Base-by-base conservation (phyloP, 176 grass and related monocot genomes). In the Coix lacrymajobi region DNA sequence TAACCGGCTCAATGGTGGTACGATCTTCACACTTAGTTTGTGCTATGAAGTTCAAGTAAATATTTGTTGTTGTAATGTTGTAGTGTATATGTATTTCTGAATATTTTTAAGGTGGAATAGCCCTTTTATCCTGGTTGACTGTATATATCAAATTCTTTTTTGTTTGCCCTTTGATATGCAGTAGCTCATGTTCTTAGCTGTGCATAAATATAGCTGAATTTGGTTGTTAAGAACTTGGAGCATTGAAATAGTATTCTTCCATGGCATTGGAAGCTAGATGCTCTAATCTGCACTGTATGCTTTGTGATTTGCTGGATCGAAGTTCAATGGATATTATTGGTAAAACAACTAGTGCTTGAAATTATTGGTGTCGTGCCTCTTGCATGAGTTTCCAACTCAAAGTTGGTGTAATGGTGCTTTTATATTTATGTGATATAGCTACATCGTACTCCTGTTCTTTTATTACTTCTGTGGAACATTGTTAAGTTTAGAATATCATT, bases 1-100 rank as follows among this genome's bases (percentile, higher is more conserved):
- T 76, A 78, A 20, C 79, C 77, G 83, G 69, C 96, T 98, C 61
- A 87, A 91, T 92, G 91, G 90, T 95, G 96, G 96, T 98, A 93
- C 57, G 26, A 25, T 13, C 13, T 63, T 82, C 28, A 67, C 31
- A 76, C 71, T 71, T 78, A 68, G 6, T 85, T 77, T 87, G 3
- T 31, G 6, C 8, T 78, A 61, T 54, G 24, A 82, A 34, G 41
- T 87, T 82, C 7, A 26, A 77, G 26, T 19, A 54, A 70, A 40
- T 49, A 38, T 62, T 3, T 52, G 56, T 60, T 79, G 14, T 2
- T 79, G n/a, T n/a, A n/a, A n/a, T n/a, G n/a, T n/a, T n/a, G 36
- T 66, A 40, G 44, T 15, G 8, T 44, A 37, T 28, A 44, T 74
- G 28, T 54, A 74, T 36, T 43, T 73, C 36, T 46, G 22, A 17